Base-by-base conservation (phyloP, 1,284 basidiomycete species). In the Mycena sp. region DNA sequence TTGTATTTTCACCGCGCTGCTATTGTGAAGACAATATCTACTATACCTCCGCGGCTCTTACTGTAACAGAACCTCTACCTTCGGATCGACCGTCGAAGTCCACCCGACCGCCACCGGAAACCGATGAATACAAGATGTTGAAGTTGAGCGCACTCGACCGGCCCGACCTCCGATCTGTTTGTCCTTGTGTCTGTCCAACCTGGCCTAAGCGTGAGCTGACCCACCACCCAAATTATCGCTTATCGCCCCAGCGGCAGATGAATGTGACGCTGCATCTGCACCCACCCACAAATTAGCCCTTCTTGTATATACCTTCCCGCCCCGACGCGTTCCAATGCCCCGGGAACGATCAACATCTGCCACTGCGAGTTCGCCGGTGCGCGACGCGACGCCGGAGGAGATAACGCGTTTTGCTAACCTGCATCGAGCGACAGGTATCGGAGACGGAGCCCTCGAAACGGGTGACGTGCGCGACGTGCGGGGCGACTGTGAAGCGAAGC, bases 381-480 rank as follows among this genome's bases (percentile, higher is more conserved):
- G 49, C 21, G 45, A 63, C 51, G 51, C 50, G 50, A 25, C 44
- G 0, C 19, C 30, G 10, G n/a, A 7, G 30, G 16, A 58, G 56
- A 63, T 63, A 63, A 58, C 55, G 61, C 43, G 61, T 54, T 54
- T 48, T 10, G 12, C 38, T 45, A 32, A 51, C 16, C 26, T 16
- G n/a, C n/a, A n/a, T 5, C 38, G 12, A 9, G 23, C 17, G n/a
- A 12, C 53, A 65, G 63, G 52, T 43, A 30, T 37, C 48, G 1
- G 58, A 65, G 11, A 4, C 30, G 2, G 59, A 65, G 17, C 3
- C 54, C 3, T 41, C 3, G 29, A 48, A 54, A 11, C 28, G 54
- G 37, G 48, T 52, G 2, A 63, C 54, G 19, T 67, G 65, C 61
- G 30, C 30, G 25, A 64, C 62, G 30, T 67, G 65, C 26, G 65